A percentile compares a stretch with the other conserved stretches of the same genome.
Conservation (phyloP, 139 green algal genomes). For the Klebsormidium nitens region DNA sequence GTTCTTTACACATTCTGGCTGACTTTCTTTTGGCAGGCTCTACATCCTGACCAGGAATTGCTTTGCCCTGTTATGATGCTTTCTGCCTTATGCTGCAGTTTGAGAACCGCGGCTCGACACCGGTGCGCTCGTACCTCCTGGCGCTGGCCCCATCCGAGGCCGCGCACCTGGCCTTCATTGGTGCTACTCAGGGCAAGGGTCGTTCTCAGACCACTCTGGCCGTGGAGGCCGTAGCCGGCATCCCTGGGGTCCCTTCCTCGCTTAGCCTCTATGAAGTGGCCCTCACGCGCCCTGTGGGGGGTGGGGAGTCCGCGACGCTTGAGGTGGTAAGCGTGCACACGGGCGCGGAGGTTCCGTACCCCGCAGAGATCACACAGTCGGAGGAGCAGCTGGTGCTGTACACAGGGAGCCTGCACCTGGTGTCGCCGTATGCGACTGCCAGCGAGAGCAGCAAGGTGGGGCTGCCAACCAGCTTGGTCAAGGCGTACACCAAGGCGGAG, state of each 20-base stretch:
- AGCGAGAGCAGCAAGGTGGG: constrained; percentile 54
- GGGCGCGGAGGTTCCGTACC: constrained; percentile 52
- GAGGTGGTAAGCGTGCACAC: constrained; percentile 20
- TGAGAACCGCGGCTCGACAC: background rate
- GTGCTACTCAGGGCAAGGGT: constrained; percentile 16
- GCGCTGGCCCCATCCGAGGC: background rate
- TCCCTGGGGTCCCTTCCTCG: background rate
- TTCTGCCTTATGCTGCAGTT: too few relatives aligned
- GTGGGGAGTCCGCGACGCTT: constrained; percentile 14
- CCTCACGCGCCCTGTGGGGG: constrained; percentile 8
- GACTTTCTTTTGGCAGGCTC: too few relatives aligned
- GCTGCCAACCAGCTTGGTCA: constrained; percentile 42
- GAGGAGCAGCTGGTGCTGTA: constrained; percentile 71
- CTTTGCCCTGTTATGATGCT: too few relatives aligned
- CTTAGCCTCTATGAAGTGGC: constrained; percentile 5
- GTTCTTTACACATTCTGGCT: too few relatives aligned
- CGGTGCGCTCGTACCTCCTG: background rate
- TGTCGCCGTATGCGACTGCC: constrained; percentile 61
- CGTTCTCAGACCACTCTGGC: background rate
- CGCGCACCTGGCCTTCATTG: background rate
- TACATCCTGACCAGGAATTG: too few relatives aligned
- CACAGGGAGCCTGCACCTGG: constrained; percentile 46
- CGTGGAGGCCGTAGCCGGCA: background rate
- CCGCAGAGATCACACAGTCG: constrained; percentile 54
- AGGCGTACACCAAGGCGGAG: constrained; percentile 45